phyloP scores from a whole-genome alignment of 257 asterid genomes.

The Anisodus tanguticus region DNA sequence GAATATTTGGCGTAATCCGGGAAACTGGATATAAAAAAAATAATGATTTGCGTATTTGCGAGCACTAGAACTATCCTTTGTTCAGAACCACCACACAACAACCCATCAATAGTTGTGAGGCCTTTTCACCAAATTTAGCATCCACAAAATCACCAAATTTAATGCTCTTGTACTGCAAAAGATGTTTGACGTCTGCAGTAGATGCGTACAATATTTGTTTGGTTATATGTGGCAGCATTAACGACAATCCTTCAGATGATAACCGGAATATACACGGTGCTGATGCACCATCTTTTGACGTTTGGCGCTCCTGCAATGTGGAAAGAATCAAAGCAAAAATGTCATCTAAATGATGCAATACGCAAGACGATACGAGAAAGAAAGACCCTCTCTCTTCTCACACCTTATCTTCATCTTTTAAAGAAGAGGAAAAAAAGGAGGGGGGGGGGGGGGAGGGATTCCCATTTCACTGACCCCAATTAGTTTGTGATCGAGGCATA shows the following conservation, averaged over 20 bases:
- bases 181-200: constrained; percentile 77
- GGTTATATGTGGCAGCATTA: constrained; percentile 78
- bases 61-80: constrained; percentile 52
- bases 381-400: neutral
- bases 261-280: constrained; percentile 82
- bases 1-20: too few relatives aligned
- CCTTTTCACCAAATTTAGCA: constrained; percentile 64
- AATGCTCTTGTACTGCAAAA: constrained; percentile 74
- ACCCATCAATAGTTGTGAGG: constrained; percentile 70
- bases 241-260: constrained; percentile 94
- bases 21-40: too few relatives aligned
- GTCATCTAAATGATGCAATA: constrained; percentile 22
- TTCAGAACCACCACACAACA: constrained; percentile 77
- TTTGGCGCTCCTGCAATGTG: constrained; percentile 77
- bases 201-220: constrained; percentile 79
- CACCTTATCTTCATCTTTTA: neutral
- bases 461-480: neutral
- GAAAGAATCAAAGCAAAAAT: constrained; percentile 16
- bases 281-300: constrained; percentile 79
- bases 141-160: constrained; percentile 76
- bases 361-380: neutral
- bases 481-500: neutral
- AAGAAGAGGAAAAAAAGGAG: neutral
- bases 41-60: neutral
- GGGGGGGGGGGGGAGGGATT: neutral